A percentile compares a stretch with the other conserved stretches of the same genome.
Evolutionary conservation across 768 basidiomycete genomes (phyloP).

Genomic region (Termitomyces sp.): DNA sequence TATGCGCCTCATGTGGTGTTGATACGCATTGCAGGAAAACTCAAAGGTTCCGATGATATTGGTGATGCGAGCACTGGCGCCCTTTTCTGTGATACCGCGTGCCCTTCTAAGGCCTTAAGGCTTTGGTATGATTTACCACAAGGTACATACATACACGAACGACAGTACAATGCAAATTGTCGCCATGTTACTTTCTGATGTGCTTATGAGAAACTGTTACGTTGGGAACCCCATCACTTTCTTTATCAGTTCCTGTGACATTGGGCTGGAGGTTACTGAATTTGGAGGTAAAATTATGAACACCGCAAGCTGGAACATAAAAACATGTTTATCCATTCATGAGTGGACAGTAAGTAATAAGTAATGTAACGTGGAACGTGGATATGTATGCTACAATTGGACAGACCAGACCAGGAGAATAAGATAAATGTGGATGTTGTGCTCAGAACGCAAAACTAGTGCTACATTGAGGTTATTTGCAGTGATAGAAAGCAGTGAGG

Average conservation of each 20-base stretch:
- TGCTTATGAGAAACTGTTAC: neutral
- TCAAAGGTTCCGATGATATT: too few relatives aligned
- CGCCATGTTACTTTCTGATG: neutral
- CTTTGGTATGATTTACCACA: neutral
- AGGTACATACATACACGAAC: too few relatives aligned
- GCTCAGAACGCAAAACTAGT: conserved; percentile 15
- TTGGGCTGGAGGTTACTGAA: neutral
- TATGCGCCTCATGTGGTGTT: neutral
- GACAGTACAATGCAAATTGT: neutral
- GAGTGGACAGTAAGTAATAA: neutral
- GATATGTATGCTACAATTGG: conserved; percentile 16
- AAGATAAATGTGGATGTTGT: neutral
- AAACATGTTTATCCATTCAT: neutral
- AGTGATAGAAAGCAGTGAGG: conserved; percentile 5
- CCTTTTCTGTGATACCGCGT: neutral
- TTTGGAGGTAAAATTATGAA: neutral
- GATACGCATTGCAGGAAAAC: neutral
- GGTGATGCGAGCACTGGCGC: neutral
- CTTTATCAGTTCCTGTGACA: neutral
- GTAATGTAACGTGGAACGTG: neutral
- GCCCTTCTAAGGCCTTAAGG: neutral
- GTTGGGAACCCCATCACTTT: neutral
- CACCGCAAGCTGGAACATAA: neutral
- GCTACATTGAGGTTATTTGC: conserved; percentile 18
- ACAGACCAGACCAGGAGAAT: neutral